These are phyloP conservation scores for Phellopilus nigrolimitatus DNA, from an alignment of 1,284 basidiomycete species.

Conservation along the genomic window DNA sequence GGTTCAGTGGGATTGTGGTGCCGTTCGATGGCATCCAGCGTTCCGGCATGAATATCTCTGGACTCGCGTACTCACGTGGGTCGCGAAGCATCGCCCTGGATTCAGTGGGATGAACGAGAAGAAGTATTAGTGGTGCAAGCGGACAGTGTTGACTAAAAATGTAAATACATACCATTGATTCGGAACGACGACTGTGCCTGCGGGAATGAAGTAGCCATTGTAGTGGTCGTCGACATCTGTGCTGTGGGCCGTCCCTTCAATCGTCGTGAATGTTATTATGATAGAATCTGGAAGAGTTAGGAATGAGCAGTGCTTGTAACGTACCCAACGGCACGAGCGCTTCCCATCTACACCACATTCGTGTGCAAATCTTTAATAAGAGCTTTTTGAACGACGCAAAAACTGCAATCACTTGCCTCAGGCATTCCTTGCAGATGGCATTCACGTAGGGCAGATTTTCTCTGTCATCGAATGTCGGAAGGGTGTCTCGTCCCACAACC, in stretches of 20 bases:
- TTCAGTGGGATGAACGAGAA: background rate
- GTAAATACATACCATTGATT: slow-evolving; percentile 15
- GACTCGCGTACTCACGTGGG: background rate
- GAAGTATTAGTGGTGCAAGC: background rate
- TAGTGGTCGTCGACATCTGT: slow-evolving; percentile 23
- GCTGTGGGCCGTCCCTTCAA: slow-evolving; percentile 26
- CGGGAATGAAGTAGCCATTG: slow-evolving; percentile 19
- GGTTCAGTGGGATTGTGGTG: background rate
- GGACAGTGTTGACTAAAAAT: background rate
- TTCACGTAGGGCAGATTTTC: slow-evolving; percentile 31
- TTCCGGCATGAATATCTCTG: slow-evolving; percentile 4
- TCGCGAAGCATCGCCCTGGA: slow-evolving; percentile 11
- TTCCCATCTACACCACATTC: background rate
- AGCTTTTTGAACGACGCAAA: background rate
- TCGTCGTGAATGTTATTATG: background rate
- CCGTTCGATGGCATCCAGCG: background rate
- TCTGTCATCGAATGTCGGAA: slow-evolving; percentile 32
- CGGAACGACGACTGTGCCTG: slow-evolving; percentile 16
- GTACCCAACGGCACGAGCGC: background rate
- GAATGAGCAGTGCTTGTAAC: background rate
- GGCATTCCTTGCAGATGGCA: slow-evolving; percentile 32
- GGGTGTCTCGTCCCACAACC: slow-evolving; percentile 28
- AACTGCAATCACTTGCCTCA: slow-evolving; percentile 24
- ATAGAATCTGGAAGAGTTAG: background rate
- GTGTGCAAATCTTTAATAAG: background rate